These are phyloP conservation scores for Yarrowia hollandica DNA, from an alignment of 805 yeast genomes.

Conservation along the genomic window DNA sequence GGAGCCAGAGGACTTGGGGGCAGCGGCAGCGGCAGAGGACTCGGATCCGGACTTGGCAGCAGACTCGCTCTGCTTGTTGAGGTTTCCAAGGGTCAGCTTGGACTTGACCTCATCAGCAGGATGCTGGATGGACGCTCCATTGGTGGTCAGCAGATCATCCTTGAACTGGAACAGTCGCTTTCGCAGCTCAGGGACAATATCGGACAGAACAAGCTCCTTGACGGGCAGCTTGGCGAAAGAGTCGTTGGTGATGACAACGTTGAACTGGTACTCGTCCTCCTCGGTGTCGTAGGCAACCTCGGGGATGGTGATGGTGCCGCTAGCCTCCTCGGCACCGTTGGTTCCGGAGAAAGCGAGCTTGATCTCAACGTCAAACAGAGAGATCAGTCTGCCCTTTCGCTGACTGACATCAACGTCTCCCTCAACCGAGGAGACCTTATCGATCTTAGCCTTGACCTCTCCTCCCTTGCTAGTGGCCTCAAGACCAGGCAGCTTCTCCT, in stretches of 20 bases:
- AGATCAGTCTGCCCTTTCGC: slow-evolving; percentile 93
- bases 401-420: slow-evolving; percentile 98
- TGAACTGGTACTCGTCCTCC: slow-evolving; percentile 81
- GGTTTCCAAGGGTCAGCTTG: slow-evolving; percentile 54
- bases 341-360: slow-evolving; percentile 59
- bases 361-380: slow-evolving; percentile 78
- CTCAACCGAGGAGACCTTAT: slow-evolving; percentile 60
- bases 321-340: slow-evolving; percentile 45
- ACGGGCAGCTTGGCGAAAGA: slow-evolving; percentile 48
- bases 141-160: slow-evolving; percentile 64
- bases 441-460: slow-evolving; percentile 42
- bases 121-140: slow-evolving; percentile 87
- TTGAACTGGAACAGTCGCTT: slow-evolving; percentile 65
- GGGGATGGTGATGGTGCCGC: slow-evolving; percentile 80
- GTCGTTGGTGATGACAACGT: slow-evolving; percentile 62
- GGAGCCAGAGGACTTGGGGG: slow-evolving; percentile 20
- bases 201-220: slow-evolving; percentile 52
- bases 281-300: slow-evolving; percentile 94
- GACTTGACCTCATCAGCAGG: slow-evolving; percentile 65
- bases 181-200: slow-evolving; percentile 71
- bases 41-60: slow-evolving; percentile 31
- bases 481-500: slow-evolving; percentile 56
- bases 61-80: slow-evolving; percentile 37
- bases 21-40: slow-evolving; percentile 44
- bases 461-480: slow-evolving; percentile 43